Evolutionary conservation across 2,329 filamentous ascomycete genomes (phyloP).

Genomic region (Alternaria alternata): DNA sequence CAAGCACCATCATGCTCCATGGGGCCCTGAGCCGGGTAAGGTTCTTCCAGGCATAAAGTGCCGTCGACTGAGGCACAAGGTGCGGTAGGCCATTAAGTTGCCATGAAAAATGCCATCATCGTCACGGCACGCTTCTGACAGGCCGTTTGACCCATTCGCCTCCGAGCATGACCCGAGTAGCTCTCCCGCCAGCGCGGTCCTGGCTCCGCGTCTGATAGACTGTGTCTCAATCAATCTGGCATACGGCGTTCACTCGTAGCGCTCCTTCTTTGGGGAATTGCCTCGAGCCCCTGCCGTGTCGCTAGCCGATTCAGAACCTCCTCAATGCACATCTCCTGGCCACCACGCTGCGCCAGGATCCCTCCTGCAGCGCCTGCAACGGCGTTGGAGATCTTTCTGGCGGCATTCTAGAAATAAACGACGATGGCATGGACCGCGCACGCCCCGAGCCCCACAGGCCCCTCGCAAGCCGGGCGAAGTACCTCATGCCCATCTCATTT

Average conservation of each 20-base stretch:
- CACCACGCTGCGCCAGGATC: slow-evolving; percentile 48
- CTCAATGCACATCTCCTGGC: slow-evolving; percentile 49
- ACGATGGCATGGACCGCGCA: slow-evolving; percentile 42
- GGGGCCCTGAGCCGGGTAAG: slow-evolving; percentile 33
- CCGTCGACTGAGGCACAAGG: slow-evolving; percentile 30
- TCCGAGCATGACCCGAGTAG: slow-evolving; percentile 34
- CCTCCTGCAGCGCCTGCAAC: slow-evolving; percentile 49
- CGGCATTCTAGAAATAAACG: slow-evolving; percentile 54
- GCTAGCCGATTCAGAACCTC: slow-evolving; percentile 44
- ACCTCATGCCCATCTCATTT: slow-evolving; percentile 49
- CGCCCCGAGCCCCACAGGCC: slow-evolving; percentile 33
- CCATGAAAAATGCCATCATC: slow-evolving; percentile 11
- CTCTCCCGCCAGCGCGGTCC: slow-evolving; percentile 29
- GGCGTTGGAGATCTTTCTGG: slow-evolving; percentile 53
- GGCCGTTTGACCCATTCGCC: slow-evolving; percentile 17
- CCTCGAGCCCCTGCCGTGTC: slow-evolving; percentile 38
- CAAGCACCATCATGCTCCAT: slow-evolving; percentile 37
- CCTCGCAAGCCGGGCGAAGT: slow-evolving; percentile 42
- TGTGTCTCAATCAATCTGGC: slow-evolving; percentile 45
- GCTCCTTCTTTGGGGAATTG: slow-evolving; percentile 44
- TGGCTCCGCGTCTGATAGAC: slow-evolving; percentile 36
- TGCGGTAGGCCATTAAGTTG: slow-evolving; percentile 26
- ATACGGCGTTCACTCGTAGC: slow-evolving; percentile 45
- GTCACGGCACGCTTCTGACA: slow-evolving; percentile 2
- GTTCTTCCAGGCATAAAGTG: slow-evolving; percentile 42